These are phyloP conservation scores for Umbelopsis ramanniana DNA, from an alignment of 192 early-diverging fungal species.

Conservation along the genomic window DNA sequence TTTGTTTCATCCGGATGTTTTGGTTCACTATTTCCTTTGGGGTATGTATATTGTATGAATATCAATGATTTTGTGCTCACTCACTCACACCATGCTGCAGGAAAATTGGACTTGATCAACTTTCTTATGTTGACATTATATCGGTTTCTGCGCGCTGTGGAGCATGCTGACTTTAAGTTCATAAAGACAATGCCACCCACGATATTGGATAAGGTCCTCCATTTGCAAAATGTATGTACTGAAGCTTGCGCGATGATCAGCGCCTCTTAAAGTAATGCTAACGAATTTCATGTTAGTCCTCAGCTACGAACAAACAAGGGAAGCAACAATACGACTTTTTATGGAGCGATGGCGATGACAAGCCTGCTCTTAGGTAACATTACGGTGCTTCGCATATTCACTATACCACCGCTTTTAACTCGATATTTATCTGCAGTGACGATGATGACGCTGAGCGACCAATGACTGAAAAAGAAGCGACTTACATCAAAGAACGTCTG, in stretches of 20 bases:
- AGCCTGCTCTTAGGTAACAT: not conserved
- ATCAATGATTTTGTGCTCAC: conserved; percentile 12
- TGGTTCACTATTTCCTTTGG: conserved; percentile 77
- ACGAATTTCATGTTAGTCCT: not conserved
- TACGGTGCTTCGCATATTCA: not conserved
- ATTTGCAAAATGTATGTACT: conserved; percentile 51
- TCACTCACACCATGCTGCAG: conserved; percentile 27
- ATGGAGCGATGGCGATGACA: conserved; percentile 60
- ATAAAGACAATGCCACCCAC: conserved; percentile 60
- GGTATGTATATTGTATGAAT: conserved; percentile 43
- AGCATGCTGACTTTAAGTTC: conserved; percentile 25
- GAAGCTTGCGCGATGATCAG: not conserved
- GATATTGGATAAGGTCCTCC: conserved; percentile 63
- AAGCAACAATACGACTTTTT: conserved; percentile 54
- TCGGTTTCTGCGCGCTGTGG: conserved; percentile 41
- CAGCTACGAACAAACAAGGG: conserved; percentile 15
- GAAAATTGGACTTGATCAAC: conserved; percentile 69
- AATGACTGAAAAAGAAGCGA: conserved; percentile 28
- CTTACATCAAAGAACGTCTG: conserved; percentile 52
- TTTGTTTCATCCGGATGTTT: conserved; percentile 73
- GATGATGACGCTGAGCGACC: conserved; percentile 21
- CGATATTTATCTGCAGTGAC: conserved; percentile 19
- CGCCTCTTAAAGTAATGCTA: too few species aligned
- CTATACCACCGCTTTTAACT: not conserved
- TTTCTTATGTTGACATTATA: conserved; percentile 67